Conservation (phyloP, 768 basidiomycete genomes). For the Auricularia heimuer region DNA sequence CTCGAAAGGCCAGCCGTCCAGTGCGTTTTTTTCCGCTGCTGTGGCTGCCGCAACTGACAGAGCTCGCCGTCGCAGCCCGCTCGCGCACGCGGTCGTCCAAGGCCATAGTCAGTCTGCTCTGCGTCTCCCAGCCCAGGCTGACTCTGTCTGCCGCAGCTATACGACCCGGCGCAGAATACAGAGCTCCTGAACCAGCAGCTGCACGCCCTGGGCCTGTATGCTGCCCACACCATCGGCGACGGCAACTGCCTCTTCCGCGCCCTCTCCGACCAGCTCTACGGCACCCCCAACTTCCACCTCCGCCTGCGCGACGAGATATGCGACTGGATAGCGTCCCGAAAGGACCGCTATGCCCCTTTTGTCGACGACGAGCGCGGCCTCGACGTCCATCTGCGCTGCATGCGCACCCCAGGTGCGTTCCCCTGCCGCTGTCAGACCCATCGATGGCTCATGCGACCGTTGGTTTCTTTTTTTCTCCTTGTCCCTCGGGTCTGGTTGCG, state of each 20-base stretch:
- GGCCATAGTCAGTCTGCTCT: background rate
- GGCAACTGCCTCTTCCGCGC: constrained; percentile 94
- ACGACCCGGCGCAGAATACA: constrained; percentile 53
- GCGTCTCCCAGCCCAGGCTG: background rate
- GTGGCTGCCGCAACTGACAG: background rate
- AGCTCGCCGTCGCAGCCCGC: background rate
- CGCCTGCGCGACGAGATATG: constrained; percentile 68
- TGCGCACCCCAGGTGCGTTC: constrained; percentile 64
- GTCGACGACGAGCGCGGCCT: constrained; percentile 78
- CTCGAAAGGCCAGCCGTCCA: background rate
- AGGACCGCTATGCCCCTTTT: constrained; percentile 72
- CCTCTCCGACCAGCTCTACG: constrained; percentile 78
- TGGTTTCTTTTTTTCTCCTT: background rate
- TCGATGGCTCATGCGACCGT: background rate
- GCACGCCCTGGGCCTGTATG: constrained; percentile 69
- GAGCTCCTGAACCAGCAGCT: constrained; percentile 64
- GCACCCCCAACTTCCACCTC: constrained; percentile 58
- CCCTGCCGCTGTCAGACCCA: background rate
- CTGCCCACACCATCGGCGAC: constrained; percentile 79
- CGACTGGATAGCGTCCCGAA: constrained; percentile 65
- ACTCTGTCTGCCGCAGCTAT: background rate
- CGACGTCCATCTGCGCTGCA: constrained; percentile 60
- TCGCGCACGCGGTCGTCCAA: background rate
- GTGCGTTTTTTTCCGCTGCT: background rate
- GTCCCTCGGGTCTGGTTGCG: constrained; percentile 6